These are phyloP conservation scores for Coccomyxa sp. DNA, from an alignment of 139 green algal species.

Conservation along the genomic window DNA sequence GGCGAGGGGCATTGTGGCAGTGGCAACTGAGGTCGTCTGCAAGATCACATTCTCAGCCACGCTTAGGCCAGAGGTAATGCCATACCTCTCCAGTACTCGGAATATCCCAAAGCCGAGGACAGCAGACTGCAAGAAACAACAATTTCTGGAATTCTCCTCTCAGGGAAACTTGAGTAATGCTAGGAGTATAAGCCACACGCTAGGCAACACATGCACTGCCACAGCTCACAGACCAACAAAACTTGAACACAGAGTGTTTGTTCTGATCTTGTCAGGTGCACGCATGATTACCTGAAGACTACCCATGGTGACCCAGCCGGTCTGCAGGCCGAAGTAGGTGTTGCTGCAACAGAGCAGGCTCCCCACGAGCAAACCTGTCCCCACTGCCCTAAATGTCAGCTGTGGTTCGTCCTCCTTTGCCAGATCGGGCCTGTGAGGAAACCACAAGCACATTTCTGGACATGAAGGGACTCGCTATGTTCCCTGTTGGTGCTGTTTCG, in stretches of 20 bases:
- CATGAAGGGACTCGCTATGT: no score
- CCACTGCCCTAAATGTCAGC: constrained; percentile 39
- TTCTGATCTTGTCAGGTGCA: no score
- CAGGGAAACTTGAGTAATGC: no score
- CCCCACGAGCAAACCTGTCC: constrained; percentile 38
- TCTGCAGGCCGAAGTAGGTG: constrained; percentile 60
- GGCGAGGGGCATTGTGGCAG: constrained; percentile 56
- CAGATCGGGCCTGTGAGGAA: no score
- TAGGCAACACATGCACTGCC: no score
- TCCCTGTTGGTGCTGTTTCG: no score
- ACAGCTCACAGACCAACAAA: no score
- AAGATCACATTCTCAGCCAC: constrained; percentile 58
- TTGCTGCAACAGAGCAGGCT: constrained; percentile 51
- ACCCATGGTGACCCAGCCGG: constrained; percentile 50
- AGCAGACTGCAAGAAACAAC: constrained; percentile 31
- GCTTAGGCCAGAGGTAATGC: constrained; percentile 28
- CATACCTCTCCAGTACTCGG: constrained; percentile 22
- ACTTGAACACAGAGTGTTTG: no score
- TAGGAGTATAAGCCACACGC: no score
- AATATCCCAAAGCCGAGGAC: constrained; percentile 57
- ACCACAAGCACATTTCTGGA: no score
- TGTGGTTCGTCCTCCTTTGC: background rate
- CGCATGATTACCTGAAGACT: constrained; percentile 18
- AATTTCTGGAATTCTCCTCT: background rate
- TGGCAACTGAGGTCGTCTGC: constrained; percentile 55